phyloP scores from a whole-genome alignment of 352 stramenopile genomes.

The Phytopythium litorale region DNA sequence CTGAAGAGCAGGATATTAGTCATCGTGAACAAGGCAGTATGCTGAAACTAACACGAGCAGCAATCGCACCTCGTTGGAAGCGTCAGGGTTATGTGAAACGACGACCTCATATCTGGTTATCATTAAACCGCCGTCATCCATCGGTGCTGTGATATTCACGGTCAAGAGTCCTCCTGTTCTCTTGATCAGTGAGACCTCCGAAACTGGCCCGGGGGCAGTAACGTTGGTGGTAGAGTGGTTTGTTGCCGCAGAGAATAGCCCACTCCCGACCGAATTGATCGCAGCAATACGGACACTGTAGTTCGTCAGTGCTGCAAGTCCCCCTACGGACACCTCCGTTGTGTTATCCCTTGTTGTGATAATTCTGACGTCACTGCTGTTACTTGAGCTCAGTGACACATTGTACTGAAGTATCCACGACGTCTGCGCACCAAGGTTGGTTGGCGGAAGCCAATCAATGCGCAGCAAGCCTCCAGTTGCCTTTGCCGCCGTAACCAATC shows the following conservation, averaged over 20 bases:
- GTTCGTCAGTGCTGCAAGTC: constrained; percentile 15
- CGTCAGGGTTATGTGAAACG: not conserved
- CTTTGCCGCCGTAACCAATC: constrained; percentile 7
- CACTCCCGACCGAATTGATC: constrained; percentile 30
- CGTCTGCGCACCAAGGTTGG: constrained; percentile 34
- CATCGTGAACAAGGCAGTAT: constrained; percentile 11
- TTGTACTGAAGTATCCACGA: constrained; percentile 43
- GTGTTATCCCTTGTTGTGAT: constrained; percentile 27
- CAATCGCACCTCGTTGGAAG: not conserved
- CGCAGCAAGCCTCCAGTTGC: constrained; percentile 45
- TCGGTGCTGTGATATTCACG: constrained; percentile 21
- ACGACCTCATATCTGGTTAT: constrained; percentile 23
- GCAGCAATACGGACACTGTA: constrained; percentile 39
- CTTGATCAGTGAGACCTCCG: constrained; percentile 18
- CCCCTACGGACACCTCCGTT: constrained; percentile 25
- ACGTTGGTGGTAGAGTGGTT: constrained; percentile 29
- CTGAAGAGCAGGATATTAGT: not conserved
- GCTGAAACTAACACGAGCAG: not conserved
- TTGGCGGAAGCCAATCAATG: constrained; percentile 34
- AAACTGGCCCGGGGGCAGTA: constrained; percentile 28
- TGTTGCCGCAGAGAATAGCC: constrained; percentile 13
- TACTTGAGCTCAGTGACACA: constrained; percentile 12
- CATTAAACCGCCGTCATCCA: constrained; percentile 38
- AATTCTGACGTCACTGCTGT: constrained; percentile 8
- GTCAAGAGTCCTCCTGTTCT: constrained; percentile 45